Evolutionary conservation across 495 filamentous ascomycete species (phyloP).

Genomic region (Xanthoparmelia taractica): DNA sequence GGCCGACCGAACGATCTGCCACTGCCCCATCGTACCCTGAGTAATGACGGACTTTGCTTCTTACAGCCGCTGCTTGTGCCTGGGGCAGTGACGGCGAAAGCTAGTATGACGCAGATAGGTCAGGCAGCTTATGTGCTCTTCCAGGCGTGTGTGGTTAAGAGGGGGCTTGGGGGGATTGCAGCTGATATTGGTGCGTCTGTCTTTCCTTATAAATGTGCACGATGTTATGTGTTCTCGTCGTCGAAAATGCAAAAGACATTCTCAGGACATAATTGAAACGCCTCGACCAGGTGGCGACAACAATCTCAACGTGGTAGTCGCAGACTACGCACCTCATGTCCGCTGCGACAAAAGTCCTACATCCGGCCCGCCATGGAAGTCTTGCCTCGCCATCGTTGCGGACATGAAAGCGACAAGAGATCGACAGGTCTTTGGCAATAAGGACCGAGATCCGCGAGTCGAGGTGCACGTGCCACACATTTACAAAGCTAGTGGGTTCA

Average conservation of each 20-base stretch:
- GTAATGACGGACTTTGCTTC: conserved; percentile 4
- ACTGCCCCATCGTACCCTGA: background rate
- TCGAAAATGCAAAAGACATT: background rate
- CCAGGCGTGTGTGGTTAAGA: conserved; percentile 1
- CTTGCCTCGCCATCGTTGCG: background rate
- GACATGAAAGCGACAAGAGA: background rate
- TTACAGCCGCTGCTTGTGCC: background rate
- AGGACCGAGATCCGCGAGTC: conserved; percentile 1
- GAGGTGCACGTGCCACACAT: background rate
- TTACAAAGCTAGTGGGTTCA: background rate
- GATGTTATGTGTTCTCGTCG: background rate
- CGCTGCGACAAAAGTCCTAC: background rate
- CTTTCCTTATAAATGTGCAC: background rate
- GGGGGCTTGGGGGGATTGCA: conserved; percentile 10
- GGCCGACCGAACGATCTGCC: background rate
- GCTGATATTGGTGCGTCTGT: conserved; percentile 1
- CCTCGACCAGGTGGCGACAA: conserved; percentile 5
- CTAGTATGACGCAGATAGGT: background rate
- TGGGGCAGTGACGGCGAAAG: background rate
- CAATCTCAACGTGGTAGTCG: background rate
- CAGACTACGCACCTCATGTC: conserved; percentile 2
- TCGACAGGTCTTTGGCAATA: conserved; percentile 2
- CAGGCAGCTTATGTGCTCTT: conserved; percentile 9
- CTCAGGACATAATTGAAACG: background rate
- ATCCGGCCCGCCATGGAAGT: background rate